Evolutionary conservation across 139 green algal genomes (phyloP).

Genomic region (Auxenochlorella pyrenoidosa): DNA sequence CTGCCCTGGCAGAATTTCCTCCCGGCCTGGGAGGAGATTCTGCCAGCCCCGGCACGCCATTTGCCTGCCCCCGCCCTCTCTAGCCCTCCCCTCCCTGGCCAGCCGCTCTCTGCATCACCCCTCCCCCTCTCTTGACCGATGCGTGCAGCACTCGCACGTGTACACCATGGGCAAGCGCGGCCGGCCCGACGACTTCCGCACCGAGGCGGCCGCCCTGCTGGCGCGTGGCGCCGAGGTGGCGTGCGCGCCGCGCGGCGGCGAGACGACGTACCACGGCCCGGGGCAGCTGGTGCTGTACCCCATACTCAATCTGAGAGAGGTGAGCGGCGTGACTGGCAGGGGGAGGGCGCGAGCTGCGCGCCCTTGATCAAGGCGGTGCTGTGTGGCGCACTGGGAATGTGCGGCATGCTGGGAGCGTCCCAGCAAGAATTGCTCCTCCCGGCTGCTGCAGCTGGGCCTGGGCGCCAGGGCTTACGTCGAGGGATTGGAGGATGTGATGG

Average conservation of each 20-base stretch:
- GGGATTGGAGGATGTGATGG: slow-evolving; percentile 86
- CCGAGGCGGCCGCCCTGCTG: background rate
- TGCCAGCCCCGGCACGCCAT: too few species aligned
- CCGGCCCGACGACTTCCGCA: slow-evolving; percentile 62
- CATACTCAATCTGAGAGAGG: slow-evolving; percentile 75
- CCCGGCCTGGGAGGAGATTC: too few species aligned
- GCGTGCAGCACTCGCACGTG: slow-evolving; percentile 76
- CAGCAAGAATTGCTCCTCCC: too few species aligned
- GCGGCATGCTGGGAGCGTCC: too few species aligned
- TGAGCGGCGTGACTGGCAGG: too few species aligned
- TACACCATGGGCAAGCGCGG: slow-evolving; percentile 92
- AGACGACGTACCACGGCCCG: slow-evolving; percentile 93
- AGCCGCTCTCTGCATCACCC: background rate
- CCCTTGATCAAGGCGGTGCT: too few species aligned
- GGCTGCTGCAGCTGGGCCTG: slow-evolving; percentile 44
- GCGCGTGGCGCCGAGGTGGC: slow-evolving; percentile 29
- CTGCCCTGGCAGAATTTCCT: too few species aligned
- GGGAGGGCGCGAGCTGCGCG: too few species aligned
- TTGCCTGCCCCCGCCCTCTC: too few species aligned
- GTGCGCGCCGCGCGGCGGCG: slow-evolving; percentile 67
- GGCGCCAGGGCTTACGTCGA: slow-evolving; percentile 91
- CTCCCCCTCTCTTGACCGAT: background rate
- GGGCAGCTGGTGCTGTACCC: slow-evolving; percentile 95
- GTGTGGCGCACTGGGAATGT: too few species aligned
- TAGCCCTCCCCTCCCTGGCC: too few species aligned